Evolutionary conservation across 495 filamentous ascomycete genomes (phyloP), one percentile per base, ranked within the genome.

Genomic region (Hypoxylon fragiforme): DNA sequence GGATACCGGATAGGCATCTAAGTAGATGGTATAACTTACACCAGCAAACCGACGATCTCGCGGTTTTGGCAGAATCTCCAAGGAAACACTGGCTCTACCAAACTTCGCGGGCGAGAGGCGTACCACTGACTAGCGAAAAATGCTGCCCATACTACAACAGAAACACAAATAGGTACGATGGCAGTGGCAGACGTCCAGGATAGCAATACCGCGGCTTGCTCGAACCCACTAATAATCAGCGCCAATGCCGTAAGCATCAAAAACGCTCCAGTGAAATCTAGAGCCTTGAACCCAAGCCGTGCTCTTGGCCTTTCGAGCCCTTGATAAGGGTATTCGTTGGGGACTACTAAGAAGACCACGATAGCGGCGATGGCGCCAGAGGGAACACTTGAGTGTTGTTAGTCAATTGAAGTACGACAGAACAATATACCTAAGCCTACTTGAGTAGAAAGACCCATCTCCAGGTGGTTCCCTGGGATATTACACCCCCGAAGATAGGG

Each of bases 401-500:
- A 53, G 14, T 8, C 2, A 31, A 12, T n/a, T 2, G 1, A 3
- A n/a, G 0, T 13, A 9, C 7, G 3, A 1, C 3, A 3, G 28
- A 13, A 14, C 4, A 9, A 28, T 28, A 28, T 28, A 4, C 24
- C 9, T 15, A 1, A 13, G 28, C 50, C 21, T 32, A 54, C 50
- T 70, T 70, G n/a, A 73, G 34, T 9, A 66, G 65, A 39, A 70
- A 71, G 2, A 70, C 50, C 70, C 70, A 73, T 36, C 63, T 44
- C 70, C 70, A 73, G 15, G 63, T 54, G 1, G 54, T 42, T 3
- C 54, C 44, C 13, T 55, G 20, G 7, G 49, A 54, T 16, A 73
- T 59, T 4, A 60, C n/a, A 20, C 68, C 69, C 3, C 46, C 46
- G 8, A 49, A 30, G 2, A 69, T 28, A 8, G 70, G 70, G 0